A percentile compares a stretch with the other conserved stretches of the same genome.
These are phyloP conservation scores for Candida alai DNA, from an alignment of 805 yeast genomes.

Conservation along the genomic window DNA sequence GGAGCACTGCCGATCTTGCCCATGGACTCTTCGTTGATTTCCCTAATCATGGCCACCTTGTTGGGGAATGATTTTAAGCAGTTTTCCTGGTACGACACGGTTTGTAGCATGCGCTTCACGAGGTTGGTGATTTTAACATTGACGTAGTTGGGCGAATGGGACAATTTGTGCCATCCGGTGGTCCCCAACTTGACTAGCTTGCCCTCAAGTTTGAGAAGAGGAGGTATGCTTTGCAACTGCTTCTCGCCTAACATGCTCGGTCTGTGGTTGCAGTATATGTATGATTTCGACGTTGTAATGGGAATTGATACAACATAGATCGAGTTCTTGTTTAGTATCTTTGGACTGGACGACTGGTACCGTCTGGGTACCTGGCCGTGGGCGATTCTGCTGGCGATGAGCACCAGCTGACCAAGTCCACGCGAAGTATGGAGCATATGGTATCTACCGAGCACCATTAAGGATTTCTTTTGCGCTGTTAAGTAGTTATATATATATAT, in stretches of 20 bases:
- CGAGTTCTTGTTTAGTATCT: constrained; percentile 27
- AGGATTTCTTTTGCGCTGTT: too few relatives aligned
- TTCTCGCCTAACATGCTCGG: constrained; percentile 22
- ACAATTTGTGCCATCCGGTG: constrained; percentile 61
- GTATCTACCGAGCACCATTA: too few relatives aligned
- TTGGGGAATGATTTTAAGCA: constrained; percentile 76
- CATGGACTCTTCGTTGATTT: constrained; percentile 29
- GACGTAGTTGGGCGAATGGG: constrained; percentile 48
- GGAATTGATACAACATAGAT: constrained; percentile 72
- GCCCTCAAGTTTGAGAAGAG: constrained; percentile 40
- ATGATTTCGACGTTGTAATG: constrained; percentile 56
- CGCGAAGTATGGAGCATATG: too few relatives aligned
- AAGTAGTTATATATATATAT: too few relatives aligned
- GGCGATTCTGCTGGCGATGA: too few relatives aligned
- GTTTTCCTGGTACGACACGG: constrained; percentile 78
- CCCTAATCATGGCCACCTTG: constrained; percentile 51
- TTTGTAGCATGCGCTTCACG: constrained; percentile 51
- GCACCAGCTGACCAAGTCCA: too few relatives aligned
- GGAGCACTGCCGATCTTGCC: too few relatives aligned
- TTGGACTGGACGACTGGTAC: background rate
- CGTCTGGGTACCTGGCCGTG: too few relatives aligned
- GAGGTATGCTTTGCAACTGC: constrained; percentile 26
- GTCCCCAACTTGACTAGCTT: constrained; percentile 48
- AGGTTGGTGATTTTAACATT: constrained; percentile 57
- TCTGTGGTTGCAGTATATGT: constrained; percentile 64